Evolutionary conservation across 1,284 basidiomycete genomes (phyloP), one percentile per base, ranked within the genome.

Genomic region (Cutaneotrichosporon arboriforme): DNA sequence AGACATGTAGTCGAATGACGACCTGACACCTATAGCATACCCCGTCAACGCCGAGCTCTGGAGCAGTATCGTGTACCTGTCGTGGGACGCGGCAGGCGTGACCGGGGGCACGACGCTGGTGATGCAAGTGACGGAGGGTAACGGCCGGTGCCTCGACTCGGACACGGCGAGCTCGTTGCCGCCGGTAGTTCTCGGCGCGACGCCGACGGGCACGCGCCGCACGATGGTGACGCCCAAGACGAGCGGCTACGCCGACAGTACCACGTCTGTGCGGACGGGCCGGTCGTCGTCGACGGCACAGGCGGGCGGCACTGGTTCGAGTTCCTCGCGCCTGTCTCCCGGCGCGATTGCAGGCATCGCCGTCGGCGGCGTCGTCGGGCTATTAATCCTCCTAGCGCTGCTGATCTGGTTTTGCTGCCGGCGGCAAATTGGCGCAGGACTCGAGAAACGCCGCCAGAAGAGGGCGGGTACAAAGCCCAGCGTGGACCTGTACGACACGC

Each of bases 341-440:
- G 68, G 69, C 5, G 60, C 67, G 14, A 68, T 73, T 40, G 69
- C 59, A 17, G 71, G 71, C 7, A 71, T 73, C 21, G 69, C 64
- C 18, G 51, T 72, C 4, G 65, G 59, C 12, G 67, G 61, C 1
- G 52, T 71, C 14, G 50, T 65, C n/a, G 59, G 49, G 4, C 60
- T 70, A 8, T 31, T 67, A 13, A 57, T 65, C 20, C 37, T 68
- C 2, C 69, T 69, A 58, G 59, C 47, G 5, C 39, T 60, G 3
- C 42, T 72, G 13, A 35, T 73, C 33, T 73, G 64, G 63, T 68
- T 69, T 60, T 70, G 69, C 60, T 72, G 69, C 46, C 59, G 68
- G 14, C 53, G 65, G 20, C 65, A 69, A 44, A 47, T 72, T 26
- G 35, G 34, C 8, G 57, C 63, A 1, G 55, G 66, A 9, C 46